A percentile compares a stretch with the other conserved stretches of the same genome.
phyloP scores from a whole-genome alignment of 2,329 filamentous ascomycete genomes.

The Trichoderma sp. region DNA sequence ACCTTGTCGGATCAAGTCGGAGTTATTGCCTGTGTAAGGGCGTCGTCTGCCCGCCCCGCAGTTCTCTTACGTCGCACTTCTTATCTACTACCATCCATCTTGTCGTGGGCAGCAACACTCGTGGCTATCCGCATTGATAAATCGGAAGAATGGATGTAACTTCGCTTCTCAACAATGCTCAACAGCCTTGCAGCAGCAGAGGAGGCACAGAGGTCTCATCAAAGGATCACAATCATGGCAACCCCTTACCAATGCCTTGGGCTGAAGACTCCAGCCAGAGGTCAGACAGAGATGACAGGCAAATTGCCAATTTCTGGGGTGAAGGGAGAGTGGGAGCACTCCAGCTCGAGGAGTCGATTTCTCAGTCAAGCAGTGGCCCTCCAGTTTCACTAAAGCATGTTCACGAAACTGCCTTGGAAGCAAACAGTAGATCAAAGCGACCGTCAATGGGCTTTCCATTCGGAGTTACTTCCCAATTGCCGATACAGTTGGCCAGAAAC shows the following conservation, averaged over 20 bases:
- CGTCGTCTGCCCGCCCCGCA: background rate
- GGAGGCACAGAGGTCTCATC: slow-evolving; percentile 22
- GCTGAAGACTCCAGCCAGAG: slow-evolving; percentile 30
- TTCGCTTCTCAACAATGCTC: slow-evolving; percentile 43
- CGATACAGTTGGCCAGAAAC: background rate
- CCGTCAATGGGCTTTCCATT: slow-evolving; percentile 35
- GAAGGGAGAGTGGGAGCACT: slow-evolving; percentile 52
- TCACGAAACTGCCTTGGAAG: slow-evolving; percentile 27
- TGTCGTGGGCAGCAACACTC: background rate
- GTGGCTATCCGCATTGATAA: background rate
- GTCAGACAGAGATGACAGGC: slow-evolving; percentile 24
- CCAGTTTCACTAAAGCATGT: slow-evolving; percentile 31
- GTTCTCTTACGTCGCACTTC: background rate
- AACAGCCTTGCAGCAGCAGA: slow-evolving; percentile 21
- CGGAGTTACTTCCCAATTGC: background rate
- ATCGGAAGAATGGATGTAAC: slow-evolving; percentile 42
- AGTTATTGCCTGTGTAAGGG: background rate
- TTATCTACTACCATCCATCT: background rate
- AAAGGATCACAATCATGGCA: slow-evolving; percentile 7
- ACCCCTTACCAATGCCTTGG: slow-evolving; percentile 33
- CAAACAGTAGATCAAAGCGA: slow-evolving; percentile 23
- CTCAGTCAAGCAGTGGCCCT: slow-evolving; percentile 27
- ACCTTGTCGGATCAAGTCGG: background rate
- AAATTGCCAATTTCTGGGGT: slow-evolving; percentile 49
- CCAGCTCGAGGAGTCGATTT: slow-evolving; percentile 42